Percentiles rank a stretch among this genome's conserved stretches.
These are phyloP conservation scores for Spinellus fusiger DNA, from an alignment of 192 early-diverging fungal species.

Conservation along the genomic window DNA sequence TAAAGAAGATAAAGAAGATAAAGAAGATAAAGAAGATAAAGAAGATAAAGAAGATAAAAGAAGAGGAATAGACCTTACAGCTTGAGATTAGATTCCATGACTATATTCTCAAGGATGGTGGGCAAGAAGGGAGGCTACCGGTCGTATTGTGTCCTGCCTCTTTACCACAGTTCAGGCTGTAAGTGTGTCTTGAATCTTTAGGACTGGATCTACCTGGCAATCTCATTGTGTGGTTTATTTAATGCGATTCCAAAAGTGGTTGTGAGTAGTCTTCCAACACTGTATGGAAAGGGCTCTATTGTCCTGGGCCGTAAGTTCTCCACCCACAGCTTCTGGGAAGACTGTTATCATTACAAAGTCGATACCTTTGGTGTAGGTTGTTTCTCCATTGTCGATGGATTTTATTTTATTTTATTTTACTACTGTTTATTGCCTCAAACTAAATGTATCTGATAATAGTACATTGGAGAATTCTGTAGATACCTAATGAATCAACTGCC, in stretches of 20 bases:
- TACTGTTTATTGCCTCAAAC: not conserved
- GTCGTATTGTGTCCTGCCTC: slow-evolving; percentile 52
- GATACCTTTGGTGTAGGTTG: slow-evolving; percentile 36
- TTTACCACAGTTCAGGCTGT: slow-evolving; percentile 59
- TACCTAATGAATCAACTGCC: slow-evolving; percentile 52
- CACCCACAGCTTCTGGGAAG: slow-evolving; percentile 42
- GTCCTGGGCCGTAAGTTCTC: slow-evolving; percentile 54
- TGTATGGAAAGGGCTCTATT: slow-evolving; percentile 37
- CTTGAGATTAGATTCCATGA: slow-evolving; percentile 15
- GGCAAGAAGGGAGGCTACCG: slow-evolving; percentile 32
- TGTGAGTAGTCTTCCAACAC: slow-evolving; percentile 20
- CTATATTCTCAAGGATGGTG: slow-evolving; percentile 10
- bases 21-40: no score
- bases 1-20: not conserved
- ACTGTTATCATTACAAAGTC: slow-evolving; percentile 39
- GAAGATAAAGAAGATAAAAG: no score
- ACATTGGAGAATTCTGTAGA: slow-evolving; percentile 66
- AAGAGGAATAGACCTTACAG: no score
- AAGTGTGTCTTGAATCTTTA: slow-evolving; percentile 20
- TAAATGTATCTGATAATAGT: slow-evolving; percentile 28
- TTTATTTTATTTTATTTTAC: not conserved
- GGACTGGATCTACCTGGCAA: not conserved
- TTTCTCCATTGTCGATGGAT: not conserved
- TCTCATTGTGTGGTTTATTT: not conserved
- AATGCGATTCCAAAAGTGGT: slow-evolving; percentile 15